A percentile compares a stretch with the other conserved stretches of the same genome.
phyloP scores from a whole-genome alignment of 2,329 filamentous ascomycete species.

The Aureobasidium sp. region DNA sequence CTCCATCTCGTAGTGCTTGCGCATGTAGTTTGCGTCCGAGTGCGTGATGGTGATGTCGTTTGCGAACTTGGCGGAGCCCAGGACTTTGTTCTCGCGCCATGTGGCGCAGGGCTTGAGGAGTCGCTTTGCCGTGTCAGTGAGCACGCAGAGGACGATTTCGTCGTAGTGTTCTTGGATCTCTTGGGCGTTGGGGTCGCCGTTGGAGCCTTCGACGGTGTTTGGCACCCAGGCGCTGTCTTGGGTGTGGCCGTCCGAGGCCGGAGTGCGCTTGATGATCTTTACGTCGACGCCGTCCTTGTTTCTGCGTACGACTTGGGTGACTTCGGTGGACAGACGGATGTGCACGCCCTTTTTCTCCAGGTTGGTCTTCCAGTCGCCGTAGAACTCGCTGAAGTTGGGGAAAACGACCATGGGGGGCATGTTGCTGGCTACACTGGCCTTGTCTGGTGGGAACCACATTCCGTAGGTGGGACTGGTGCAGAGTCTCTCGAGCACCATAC shows the following conservation, averaged over 20 bases:
- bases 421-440: conserved; percentile 43
- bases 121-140: conserved; percentile 50
- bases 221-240: conserved; percentile 39
- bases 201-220: conserved; percentile 28
- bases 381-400: conserved; percentile 55
- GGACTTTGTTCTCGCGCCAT: conserved; percentile 58
- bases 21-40: conserved; percentile 58
- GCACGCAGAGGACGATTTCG: conserved; percentile 59
- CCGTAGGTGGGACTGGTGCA: conserved; percentile 50
- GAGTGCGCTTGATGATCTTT: conserved; percentile 38
- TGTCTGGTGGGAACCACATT: conserved; percentile 51
- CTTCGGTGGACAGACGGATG: conserved; percentile 50
- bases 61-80: conserved; percentile 63
- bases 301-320: conserved; percentile 47
- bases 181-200: conserved; percentile 35
- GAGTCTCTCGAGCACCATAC: conserved; percentile 53
- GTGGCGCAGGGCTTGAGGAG: conserved; percentile 52
- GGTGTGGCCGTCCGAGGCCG: conserved; percentile 38
- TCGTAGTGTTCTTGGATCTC: conserved; percentile 51
- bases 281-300: conserved; percentile 48
- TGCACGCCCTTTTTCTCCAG: conserved; percentile 49
- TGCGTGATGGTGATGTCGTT: conserved; percentile 68
- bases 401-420: conserved; percentile 55
- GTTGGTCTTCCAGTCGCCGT: conserved; percentile 52
- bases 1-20: conserved; percentile 59